Base-by-base conservation (phyloP, 2,329 filamentous ascomycete species). In the Dactylonectria macrodidyma region DNA sequence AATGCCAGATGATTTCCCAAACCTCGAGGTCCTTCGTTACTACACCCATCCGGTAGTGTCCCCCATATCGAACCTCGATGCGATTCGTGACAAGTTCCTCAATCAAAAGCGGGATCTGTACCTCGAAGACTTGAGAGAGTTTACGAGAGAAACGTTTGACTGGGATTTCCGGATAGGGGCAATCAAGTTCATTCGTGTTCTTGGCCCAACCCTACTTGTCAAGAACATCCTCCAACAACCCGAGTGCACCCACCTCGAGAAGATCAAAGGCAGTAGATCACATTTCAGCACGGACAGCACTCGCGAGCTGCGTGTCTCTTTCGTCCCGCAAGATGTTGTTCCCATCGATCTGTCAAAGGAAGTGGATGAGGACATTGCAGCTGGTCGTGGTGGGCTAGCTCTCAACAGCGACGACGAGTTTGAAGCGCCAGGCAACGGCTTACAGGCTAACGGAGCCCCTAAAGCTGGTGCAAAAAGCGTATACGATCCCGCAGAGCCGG, bases 41-140 rank as follows among this genome's bases (percentile, higher is more conserved):
- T 99, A 99, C 74, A 95, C 93, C 0, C 91, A 95, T 76, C 96
- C 96, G 0, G 90, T 92, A 1, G 92, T 98, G 3, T 98, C 95
- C 80, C 88, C 9, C 85, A 88, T 30, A 76, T 95, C 58, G 81
- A 74, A 33, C 8, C 58, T 82, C 2, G 73, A 73, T 2, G 46
- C 66, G 2, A 69, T 82, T 11, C 73, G 73, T 8, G 65, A 75
- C 16, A 78, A 72, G 54, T 60, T 80, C 7, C 26, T 30, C 34
- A 59, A 72, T 2, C 48, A 68, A 8, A 76, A 71, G 33, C 65
- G 62, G 3, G 72, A 75, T 5, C 71, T 81, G 2, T 73, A 78
- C 8, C 62, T 82, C 3, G 74, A 78, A 4, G 90, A 88, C 0
- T 81, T 99, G 41, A 88, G 95, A 41, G 86, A 87, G 14, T 98